Percentiles rank a stretch among this genome's conserved stretches.
Conservation (phyloP, 805 yeast species). For the Sugiyamaella lignohabitans region DNA sequence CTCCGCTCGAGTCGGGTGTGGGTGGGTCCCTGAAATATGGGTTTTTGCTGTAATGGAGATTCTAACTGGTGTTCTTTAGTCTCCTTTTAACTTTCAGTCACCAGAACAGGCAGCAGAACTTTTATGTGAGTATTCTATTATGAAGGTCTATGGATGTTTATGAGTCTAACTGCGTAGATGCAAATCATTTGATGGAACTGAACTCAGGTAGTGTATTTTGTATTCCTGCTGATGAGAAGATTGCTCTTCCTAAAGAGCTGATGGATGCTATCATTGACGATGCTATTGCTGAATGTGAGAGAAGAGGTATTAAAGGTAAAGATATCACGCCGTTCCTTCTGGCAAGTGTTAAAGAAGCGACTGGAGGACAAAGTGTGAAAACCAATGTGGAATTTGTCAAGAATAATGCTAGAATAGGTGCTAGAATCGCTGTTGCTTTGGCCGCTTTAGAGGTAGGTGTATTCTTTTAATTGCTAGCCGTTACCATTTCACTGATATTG, state of each 20-base stretch:
- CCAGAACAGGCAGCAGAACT: constrained; percentile 57
- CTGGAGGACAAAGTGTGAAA: constrained; percentile 62
- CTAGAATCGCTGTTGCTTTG: constrained; percentile 57
- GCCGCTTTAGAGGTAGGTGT: constrained; percentile 33
- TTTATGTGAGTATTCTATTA: constrained; percentile 37
- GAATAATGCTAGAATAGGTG: constrained; percentile 65
- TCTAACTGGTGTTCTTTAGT: constrained; percentile 23
- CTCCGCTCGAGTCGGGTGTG: not conserved
- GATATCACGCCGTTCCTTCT: constrained; percentile 73
- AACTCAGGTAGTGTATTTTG: constrained; percentile 71
- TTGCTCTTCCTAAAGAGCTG: constrained; percentile 49
- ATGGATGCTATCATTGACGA: constrained; percentile 51
- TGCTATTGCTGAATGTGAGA: constrained; percentile 53
- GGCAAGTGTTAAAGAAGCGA: constrained; percentile 54
- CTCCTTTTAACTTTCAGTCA: constrained; percentile 58
- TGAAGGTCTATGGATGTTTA: no score
- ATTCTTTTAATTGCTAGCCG: not conserved
- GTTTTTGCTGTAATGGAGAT: not conserved
- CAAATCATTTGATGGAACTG: constrained; percentile 44
- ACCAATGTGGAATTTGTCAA: constrained; percentile 71
- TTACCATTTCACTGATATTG: not conserved
- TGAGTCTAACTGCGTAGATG: constrained; percentile 19
- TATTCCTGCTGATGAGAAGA: constrained; percentile 66
- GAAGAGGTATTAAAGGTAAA: constrained; percentile 56
- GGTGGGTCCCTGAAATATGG: no score